These are phyloP conservation scores for Ophiostoma pallidulum DNA, from an alignment of 2,329 filamentous ascomycete species.

Conservation along the genomic window DNA sequence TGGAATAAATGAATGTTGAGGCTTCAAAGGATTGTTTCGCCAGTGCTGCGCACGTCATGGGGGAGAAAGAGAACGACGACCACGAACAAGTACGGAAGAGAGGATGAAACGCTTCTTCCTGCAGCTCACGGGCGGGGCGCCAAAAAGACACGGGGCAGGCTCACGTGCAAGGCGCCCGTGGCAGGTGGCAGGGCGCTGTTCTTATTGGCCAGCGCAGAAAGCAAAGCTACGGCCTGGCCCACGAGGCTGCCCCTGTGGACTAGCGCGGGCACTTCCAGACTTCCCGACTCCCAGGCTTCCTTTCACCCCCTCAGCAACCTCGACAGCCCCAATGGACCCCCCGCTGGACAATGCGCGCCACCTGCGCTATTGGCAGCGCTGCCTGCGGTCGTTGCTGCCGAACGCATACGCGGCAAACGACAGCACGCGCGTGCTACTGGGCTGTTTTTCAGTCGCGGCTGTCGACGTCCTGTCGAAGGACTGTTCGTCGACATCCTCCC, in stretches of 20 bases:
- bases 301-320: background rate
- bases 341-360: slow-evolving; percentile 56
- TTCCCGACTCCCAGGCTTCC: no score
- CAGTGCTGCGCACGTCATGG: slow-evolving; percentile 4
- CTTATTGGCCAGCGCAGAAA: no score
- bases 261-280: no score
- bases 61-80: background rate
- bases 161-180: no score
- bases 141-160: no score
- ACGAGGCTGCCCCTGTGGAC: no score
- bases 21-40: background rate
- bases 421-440: slow-evolving; percentile 80
- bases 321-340: slow-evolving; percentile 16
- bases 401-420: slow-evolving; percentile 79
- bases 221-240: no score
- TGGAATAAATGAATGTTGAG: background rate
- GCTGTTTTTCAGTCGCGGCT: slow-evolving; percentile 79
- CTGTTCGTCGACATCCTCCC: background rate
- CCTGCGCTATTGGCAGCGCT: slow-evolving; percentile 87
- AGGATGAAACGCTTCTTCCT: no score
- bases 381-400: slow-evolving; percentile 71
- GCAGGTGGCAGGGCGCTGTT: no score
- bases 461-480: slow-evolving; percentile 64
- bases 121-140: no score
- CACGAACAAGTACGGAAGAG: no score